Evolutionary conservation across 768 basidiomycete species (phyloP).

Genomic region (Pilatotrama ljubarskyi): DNA sequence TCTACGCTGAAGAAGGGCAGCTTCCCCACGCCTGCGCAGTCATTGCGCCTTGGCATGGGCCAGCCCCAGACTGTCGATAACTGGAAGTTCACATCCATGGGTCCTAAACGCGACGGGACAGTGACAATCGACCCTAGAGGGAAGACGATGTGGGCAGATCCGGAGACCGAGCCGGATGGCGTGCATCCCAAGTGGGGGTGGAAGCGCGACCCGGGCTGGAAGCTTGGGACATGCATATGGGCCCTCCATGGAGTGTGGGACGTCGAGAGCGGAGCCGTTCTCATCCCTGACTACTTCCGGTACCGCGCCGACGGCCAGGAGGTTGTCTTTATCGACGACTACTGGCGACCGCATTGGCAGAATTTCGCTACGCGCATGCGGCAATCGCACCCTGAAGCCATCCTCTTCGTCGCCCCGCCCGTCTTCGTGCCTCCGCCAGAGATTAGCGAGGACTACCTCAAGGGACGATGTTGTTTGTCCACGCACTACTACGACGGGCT

Average conservation of each 20-base stretch:
- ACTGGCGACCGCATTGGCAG: conserved; percentile 74
- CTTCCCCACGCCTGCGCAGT: conserved; percentile 82
- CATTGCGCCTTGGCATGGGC: conserved; percentile 87
- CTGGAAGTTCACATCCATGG: conserved; percentile 78
- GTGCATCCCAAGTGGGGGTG: conserved; percentile 78
- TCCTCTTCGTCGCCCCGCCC: conserved; percentile 89
- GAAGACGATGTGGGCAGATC: conserved; percentile 71
- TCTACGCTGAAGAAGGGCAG: conserved; percentile 84
- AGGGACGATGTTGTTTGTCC: conserved; percentile 72
- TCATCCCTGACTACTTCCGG: conserved; percentile 77
- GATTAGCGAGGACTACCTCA: conserved; percentile 51
- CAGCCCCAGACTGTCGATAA: conserved; percentile 76
- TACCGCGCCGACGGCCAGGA: conserved; percentile 33
- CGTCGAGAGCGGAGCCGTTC: conserved; percentile 59
- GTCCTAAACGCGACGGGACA: conserved; percentile 69
- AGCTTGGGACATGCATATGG: conserved; percentile 81
- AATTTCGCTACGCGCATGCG: conserved; percentile 61
- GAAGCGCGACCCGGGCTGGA: conserved; percentile 71
- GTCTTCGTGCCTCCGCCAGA: conserved; percentile 82
- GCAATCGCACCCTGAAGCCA: conserved; percentile 71
- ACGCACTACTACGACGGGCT: conserved; percentile 95
- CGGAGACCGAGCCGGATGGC: conserved; percentile 50
- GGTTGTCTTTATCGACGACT: conserved; percentile 74
- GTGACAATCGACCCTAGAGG: conserved; percentile 88
- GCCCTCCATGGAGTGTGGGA: conserved; percentile 92